Base-by-base conservation (phyloP, 495 filamentous ascomycete genomes). In the Daldinia vernicosa region DNA sequence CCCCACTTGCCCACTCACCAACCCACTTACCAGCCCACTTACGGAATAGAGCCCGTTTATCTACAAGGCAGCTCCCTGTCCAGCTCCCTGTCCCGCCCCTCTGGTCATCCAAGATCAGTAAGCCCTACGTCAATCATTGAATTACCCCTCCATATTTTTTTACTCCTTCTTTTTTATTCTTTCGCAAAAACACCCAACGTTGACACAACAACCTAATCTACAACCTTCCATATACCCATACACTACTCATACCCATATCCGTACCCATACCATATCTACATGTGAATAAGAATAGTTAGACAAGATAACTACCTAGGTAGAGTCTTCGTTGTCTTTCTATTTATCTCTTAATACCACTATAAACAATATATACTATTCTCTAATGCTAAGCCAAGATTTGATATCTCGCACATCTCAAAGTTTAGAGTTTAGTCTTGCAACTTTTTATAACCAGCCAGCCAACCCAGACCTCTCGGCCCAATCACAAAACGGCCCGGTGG, bases 71-170 rank as follows among this genome's bases (percentile, higher is more conserved):
- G 0, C 56, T 57, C 70, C 70, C 43, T 72, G 70, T 72, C 70
- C 35, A 24, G 0, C 56, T 57, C 70, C 70, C 43, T 72, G 70
- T 72, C 70, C 70, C 70, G 70, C 70, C 70, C 64, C 60, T 72
- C 55, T 51, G 65, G 70, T 65, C 35, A 60, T 65, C 70, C 60
- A 60, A 64, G 60, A 68, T 68, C 60, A 59, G 64, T 68, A 72
- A 72, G 51, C 55, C 60, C 54, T 72, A 72, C 70, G 70, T 72
- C 70, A 72, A 72, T 72, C 60, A 56, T 55, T n/a, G 15, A 53
- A 30, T 12, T 14, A 71, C 69, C 69, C 69, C 69, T 60, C 69
- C 59, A 67, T 72, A 50, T 58, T 39, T 61, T 60, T 17, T 24
- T 58, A 26, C 54, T 55, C 45, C 19, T 43, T 55, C 27, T 35